A percentile compares a stretch with the other conserved stretches of the same genome.
phyloP scores from a whole-genome alignment of 2,329 filamentous ascomycete genomes.

The Berkeleyomyces rouxiae region DNA sequence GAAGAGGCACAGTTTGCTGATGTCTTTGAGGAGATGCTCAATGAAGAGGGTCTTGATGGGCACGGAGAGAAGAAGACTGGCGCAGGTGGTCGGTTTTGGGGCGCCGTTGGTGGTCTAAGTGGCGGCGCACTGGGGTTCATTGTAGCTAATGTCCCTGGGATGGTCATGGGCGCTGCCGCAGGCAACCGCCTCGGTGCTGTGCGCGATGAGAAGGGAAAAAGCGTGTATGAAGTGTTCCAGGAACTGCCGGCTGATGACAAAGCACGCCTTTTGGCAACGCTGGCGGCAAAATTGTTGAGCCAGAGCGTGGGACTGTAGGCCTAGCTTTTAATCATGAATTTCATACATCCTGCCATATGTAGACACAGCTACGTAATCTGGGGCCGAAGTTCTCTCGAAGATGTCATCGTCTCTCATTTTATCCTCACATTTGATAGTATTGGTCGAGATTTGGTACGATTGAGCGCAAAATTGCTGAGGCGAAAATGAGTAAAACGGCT shows the following conservation, averaged over 20 bases:
- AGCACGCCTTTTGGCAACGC: conserved; percentile 61
- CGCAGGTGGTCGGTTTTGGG: conserved; percentile 54
- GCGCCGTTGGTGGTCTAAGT: conserved; percentile 65
- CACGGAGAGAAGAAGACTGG: conserved; percentile 24
- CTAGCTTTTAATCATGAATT: too few species aligned
- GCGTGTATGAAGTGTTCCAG: conserved; percentile 79
- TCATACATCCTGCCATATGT: too few species aligned
- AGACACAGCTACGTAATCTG: too few species aligned
- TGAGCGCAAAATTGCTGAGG: too few species aligned
- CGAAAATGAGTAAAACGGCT: too few species aligned
- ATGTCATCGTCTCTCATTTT: too few species aligned
- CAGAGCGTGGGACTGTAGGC: conserved; percentile 47
- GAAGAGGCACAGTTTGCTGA: conserved; percentile 74
- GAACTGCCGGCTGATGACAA: conserved; percentile 73
- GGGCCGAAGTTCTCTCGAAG: too few species aligned
- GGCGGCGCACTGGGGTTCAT: conserved; percentile 91
- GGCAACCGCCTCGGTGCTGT: conserved; percentile 85
- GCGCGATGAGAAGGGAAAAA: conserved; percentile 81
- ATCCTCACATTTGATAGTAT: too few species aligned
- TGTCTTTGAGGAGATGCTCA: conserved; percentile 79
- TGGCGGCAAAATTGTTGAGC: conserved; percentile 76
- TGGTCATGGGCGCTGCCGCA: conserved; percentile 77
- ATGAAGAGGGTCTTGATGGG: conserved; percentile 70
- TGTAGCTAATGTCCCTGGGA: conserved; percentile 76
- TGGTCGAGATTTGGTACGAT: too few species aligned